These are phyloP conservation scores for Phialophora chinensis DNA, from an alignment of 2,329 filamentous ascomycete genomes.

Conservation along the genomic window DNA sequence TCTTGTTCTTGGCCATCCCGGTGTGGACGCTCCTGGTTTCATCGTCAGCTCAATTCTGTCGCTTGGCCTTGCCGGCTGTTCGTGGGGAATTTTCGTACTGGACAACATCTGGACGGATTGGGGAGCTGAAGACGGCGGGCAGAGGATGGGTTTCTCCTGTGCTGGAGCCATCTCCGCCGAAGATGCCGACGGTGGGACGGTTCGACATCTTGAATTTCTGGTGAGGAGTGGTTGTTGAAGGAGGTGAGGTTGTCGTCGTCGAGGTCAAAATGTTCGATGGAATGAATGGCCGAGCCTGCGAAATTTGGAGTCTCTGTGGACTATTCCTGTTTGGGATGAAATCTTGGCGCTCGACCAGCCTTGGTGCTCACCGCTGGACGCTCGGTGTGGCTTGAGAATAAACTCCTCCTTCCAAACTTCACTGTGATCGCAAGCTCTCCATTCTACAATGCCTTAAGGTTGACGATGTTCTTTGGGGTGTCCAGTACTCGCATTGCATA, in stretches of 20 bases:
- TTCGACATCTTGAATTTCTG: slow-evolving; percentile 72
- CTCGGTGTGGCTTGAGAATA: background rate
- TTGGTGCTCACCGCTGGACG: background rate
- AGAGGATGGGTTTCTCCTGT: slow-evolving; percentile 88
- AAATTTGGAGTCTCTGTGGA: slow-evolving; percentile 8
- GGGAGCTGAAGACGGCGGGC: slow-evolving; percentile 94
- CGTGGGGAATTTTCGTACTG: slow-evolving; percentile 67
- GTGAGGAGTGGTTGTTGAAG: slow-evolving; percentile 11
- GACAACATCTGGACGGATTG: slow-evolving; percentile 98
- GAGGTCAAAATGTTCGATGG: slow-evolving; percentile 1
- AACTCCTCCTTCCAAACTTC: background rate
- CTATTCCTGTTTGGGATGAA: slow-evolving; percentile 2
- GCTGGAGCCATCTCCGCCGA: slow-evolving; percentile 93
- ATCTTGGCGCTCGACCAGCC: slow-evolving; percentile 6
- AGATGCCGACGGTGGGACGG: slow-evolving; percentile 96
- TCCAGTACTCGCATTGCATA: background rate
- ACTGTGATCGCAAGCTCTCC: background rate
- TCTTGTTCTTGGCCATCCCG: slow-evolving; percentile 99
- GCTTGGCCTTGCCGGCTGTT: background rate
- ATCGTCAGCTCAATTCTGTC: slow-evolving; percentile 44
- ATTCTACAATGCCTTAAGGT: background rate
- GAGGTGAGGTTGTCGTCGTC: slow-evolving; percentile 20
- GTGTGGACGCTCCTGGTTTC: slow-evolving; percentile 76
- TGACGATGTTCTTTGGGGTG: background rate
- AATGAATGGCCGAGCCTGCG: background rate